Conservation (phyloP, 495 filamentous ascomycete genomes). For the Penicillium salamii region DNA sequence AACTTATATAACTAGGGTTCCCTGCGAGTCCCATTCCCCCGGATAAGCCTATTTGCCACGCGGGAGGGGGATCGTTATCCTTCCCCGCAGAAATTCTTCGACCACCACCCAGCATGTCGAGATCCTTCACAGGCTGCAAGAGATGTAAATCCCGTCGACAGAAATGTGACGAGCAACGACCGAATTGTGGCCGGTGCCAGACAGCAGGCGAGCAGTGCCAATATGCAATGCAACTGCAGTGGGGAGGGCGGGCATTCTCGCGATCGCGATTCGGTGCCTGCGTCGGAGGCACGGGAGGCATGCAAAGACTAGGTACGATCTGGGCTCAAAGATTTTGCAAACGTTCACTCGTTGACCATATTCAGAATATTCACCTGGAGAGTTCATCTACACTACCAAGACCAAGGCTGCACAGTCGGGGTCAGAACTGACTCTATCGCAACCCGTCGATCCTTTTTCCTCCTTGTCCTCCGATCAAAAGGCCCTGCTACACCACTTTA, state of each 20-base stretch:
- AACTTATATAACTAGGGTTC: no score
- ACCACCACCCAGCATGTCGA: constrained; percentile 35
- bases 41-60: constrained; percentile 11
- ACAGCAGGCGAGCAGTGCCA: constrained; percentile 32
- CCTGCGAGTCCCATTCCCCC: constrained; percentile 9
- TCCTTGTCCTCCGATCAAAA: constrained; percentile 40
- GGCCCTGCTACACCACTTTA: constrained; percentile 43
- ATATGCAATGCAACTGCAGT: constrained; percentile 41
- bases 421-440: constrained; percentile 28
- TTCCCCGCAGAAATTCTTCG: constrained; percentile 29
- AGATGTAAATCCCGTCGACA: constrained; percentile 47
- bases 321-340: background rate
- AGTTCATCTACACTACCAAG: constrained; percentile 45
- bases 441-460: constrained; percentile 41
- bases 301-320: constrained; percentile 43
- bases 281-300: constrained; percentile 35
- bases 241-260: constrained; percentile 42
- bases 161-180: constrained; percentile 44
- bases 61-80: constrained; percentile 13
- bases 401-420: constrained; percentile 19
- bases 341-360: background rate
- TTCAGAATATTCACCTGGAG: constrained; percentile 47
- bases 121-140: constrained; percentile 46
- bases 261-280: constrained; percentile 47
- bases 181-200: constrained; percentile 38